Evolutionary conservation across 2,329 filamentous ascomycete genomes (phyloP), one percentile per base, ranked within the genome.

Genomic region (Phyllosticta citribraziliensis): DNA sequence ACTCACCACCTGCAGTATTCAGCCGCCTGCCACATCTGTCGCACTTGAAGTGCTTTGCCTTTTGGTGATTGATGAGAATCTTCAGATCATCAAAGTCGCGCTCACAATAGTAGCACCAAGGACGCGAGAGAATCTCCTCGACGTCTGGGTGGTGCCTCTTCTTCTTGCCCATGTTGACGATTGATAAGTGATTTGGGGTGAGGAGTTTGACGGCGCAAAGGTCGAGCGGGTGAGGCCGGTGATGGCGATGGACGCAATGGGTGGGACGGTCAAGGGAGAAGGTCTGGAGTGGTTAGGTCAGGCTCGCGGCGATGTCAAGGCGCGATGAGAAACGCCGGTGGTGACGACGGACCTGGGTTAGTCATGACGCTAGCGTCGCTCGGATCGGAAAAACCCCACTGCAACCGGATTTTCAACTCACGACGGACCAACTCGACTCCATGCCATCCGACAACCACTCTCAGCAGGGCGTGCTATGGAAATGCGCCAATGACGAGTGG

Each of bases 41-140:
- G 77, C 94, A 99, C 76, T 96, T 97, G 82, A 96, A 97, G 75
- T 99, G 94, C 77, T 97, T 97, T n/a, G 93, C 92, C 74, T 97
- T 97, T 72, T 97, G 94, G 75, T 99, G 94, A 62, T 89, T 92
- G 68, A 96, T 95, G 65, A 99, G 85, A 67, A 97, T 91, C 80
- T 96, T 97, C 55, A 96, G 76, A 74, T 99, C 94, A 74, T 97
- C 92, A 73, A 97, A 99, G 77, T 97, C 93, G 78, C 93, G 89
- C 77, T 99, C 94, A 87, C 94, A 99, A 80, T 99, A 99, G 78
- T 96, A 99, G 79, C 94, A 99, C 92, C 92, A 97, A 56, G 93
- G 88, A 62, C 92, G 88, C 67, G 81, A 79, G 64, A 99, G 84
- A 67, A 96, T 81, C 77, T 97, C 91, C 78, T 97, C 89, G 67